Evolutionary conservation across 192 early-diverging fungal species (phyloP), one percentile per base, ranked within the genome.

Genomic region (Umbelopsis isabellina): DNA sequence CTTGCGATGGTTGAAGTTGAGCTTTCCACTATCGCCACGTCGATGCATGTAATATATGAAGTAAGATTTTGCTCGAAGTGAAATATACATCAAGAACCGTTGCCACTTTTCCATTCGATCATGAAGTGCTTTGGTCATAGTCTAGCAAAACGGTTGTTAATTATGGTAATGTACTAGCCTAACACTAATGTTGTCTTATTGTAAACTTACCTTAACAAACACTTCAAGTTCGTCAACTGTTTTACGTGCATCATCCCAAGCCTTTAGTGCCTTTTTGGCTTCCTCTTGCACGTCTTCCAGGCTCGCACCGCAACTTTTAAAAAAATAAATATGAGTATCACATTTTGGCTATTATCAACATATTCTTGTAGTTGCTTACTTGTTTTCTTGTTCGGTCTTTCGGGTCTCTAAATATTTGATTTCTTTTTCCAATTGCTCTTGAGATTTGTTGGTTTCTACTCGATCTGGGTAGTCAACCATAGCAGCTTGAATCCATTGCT

Each of bases 1-100:
- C 45, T 82, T 74, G 3, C 77, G 37, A 73, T 97, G 93, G 51
- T 96, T 84, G 68, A 99, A 88, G 27, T 84, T 76, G 18, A 99
- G 80, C 65, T 82, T 83, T 11, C 95, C 97, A 12, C 83, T 82
- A 79, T 93, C 98, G 6, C 94, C 95, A 35, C 98, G 89, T 71
- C 89, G 86, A 11, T 82, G 68, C 68, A 99, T 84, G 53, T 93
- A 83, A 46, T 85, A 83, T 20, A 76, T 69, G 76, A 99, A 99
- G 65, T 90, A 80, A 69, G 82, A 70, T 66, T 85, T 90, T 16
- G 95, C 91, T 65, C 91, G 83, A 20, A 90, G 52, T 3, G 93
- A 76, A 69, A 99, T 95, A 70, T 80, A 89, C n/a, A 77, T 79
- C 16, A 87, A 84, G 82, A 97, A 94, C 21, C 83, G 71, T 4